Conservation (phyloP, 257 asterid genomes). For the Plantago ovata region DNA sequence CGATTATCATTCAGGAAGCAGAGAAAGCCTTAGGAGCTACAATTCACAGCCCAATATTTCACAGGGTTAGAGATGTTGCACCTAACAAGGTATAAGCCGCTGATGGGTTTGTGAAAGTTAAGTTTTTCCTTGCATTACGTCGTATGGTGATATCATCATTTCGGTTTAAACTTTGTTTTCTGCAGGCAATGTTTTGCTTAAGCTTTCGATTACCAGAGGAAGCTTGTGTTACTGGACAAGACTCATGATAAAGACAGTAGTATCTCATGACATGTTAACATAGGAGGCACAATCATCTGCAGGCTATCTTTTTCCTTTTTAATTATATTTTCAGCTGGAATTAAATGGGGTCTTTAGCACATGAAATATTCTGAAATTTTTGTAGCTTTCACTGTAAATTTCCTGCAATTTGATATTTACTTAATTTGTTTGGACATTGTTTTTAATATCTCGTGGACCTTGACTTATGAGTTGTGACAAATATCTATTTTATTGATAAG, state of each 20-base stretch:
- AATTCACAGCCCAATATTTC: constrained; percentile 53
- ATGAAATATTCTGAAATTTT: too few relatives aligned
- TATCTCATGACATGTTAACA: too few relatives aligned
- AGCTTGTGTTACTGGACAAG: constrained; percentile 43
- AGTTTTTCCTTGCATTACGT: background rate
- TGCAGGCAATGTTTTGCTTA: constrained; percentile 90
- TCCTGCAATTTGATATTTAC: too few relatives aligned
- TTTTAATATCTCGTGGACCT: too few relatives aligned
- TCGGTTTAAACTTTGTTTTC: background rate
- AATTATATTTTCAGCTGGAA: too few relatives aligned
- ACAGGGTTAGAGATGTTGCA: constrained; percentile 83
- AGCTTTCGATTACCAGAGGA: constrained; percentile 91
- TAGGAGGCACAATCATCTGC: too few relatives aligned
- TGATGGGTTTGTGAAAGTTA: background rate
- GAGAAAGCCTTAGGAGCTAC: constrained; percentile 69
- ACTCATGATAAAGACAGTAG: background rate
- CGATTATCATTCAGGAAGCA: constrained; percentile 44
- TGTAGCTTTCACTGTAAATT: too few relatives aligned
- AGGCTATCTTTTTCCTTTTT: too few relatives aligned
- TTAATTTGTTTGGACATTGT: too few relatives aligned
- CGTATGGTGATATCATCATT: constrained; percentile 5
- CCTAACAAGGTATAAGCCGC: constrained; percentile 74
- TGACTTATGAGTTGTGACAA: too few relatives aligned
- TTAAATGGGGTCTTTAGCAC: too few relatives aligned
- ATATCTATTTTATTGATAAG: too few relatives aligned